Base-by-base conservation (phyloP, 2,329 filamentous ascomycete genomes). In the Trichothecium roseum region DNA sequence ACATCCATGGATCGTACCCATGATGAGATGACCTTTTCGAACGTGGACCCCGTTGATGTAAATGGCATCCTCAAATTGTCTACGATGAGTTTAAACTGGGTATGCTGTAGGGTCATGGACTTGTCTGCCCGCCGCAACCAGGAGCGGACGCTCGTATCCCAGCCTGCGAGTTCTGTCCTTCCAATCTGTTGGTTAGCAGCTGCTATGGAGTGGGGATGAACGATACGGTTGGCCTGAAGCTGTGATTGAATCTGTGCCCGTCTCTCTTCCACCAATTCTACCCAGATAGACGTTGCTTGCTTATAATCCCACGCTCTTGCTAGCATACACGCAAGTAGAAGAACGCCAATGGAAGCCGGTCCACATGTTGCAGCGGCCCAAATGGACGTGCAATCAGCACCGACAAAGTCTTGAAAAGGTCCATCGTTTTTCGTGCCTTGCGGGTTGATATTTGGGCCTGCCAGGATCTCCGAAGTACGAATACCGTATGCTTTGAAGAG, bases 401-500 rank as follows among this genome's bases (percentile, higher is more conserved):
- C 56, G 8, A 42, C 38, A 16, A 48, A 45, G 2, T 38, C 37
- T 1, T 36, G 34, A 29, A 59, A 59, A 8, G 45, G 32, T 3
- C 42, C 42, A 6, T 40, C 14, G 3, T 15, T 17, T 15, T 32
- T 18, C n/a, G n/a, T n/a, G 9, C 14, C 8, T 6, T 15, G 2
- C 40, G 38, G 22, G 42, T 45, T 15, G 32, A 24, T 6, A 13
- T 28, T 2, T 38, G 18, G 4, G 18, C 29, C n/a, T 31, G 35
- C n/a, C 44, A 38, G 20, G 30, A 60, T 57, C 28, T 59, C 47
- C 0, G 49, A 56, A 1, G 47, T 50, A 5, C 60, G 43, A 2
- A 18, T 38, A 1, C 59, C 58, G 39, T 61, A 63, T 1, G 56
- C 54, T 24, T 42, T 39, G 7, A 58, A 36, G 3, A 65, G 47